Base-by-base conservation (phyloP, 805 yeast species). In the Alloascoidea hylecoeti region DNA sequence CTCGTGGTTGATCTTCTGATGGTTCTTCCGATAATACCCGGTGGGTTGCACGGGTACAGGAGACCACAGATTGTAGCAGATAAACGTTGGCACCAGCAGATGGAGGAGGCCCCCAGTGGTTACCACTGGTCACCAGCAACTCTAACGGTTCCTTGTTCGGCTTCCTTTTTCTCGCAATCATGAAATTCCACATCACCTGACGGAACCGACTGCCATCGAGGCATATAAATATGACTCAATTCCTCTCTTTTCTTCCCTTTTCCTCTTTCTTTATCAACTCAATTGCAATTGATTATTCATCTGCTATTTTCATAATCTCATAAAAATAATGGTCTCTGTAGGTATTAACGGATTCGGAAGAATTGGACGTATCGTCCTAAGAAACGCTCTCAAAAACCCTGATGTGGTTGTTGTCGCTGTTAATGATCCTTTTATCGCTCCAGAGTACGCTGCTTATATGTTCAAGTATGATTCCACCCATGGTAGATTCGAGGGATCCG, bases 331-430 rank as follows among this genome's bases (percentile, higher is more conserved):
- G 30, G 30, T 23, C n/a, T 23, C 30, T 23, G 72, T 83, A 62
- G 95, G 94, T 67, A 84, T 83, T 61, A 83, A 83, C 76, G 95
- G 95, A 54, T 83, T 83, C 79, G 95, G 95, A 56, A 78, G 95
- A 67, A 83, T 83, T 57, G 95, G 95, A 50, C 83, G 95, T 67
- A 73, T 83, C 52, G 95, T 23, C 47, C 67, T 84, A 53, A 78
- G 95, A 70, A 71, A 81, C 58, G 94, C 94, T 46, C 64, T 83
- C 48, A 48, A 60, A 44, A 75, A 84, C 73, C 60, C 67, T 42
- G 86, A 78, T 64, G 78, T 85, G 55, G 72, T 80, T 53, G 79
- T 85, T 47, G 83, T 82, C 47, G 94, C 94, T 49, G 68, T 85
- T 72, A 85, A 85, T 63, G 92, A 85, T 63, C 95, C 95, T 46